Percentiles rank a stretch among this genome's conserved stretches.
These are phyloP conservation scores for Tilletia caries DNA, from an alignment of 1,284 basidiomycete species.

Conservation along the genomic window DNA sequence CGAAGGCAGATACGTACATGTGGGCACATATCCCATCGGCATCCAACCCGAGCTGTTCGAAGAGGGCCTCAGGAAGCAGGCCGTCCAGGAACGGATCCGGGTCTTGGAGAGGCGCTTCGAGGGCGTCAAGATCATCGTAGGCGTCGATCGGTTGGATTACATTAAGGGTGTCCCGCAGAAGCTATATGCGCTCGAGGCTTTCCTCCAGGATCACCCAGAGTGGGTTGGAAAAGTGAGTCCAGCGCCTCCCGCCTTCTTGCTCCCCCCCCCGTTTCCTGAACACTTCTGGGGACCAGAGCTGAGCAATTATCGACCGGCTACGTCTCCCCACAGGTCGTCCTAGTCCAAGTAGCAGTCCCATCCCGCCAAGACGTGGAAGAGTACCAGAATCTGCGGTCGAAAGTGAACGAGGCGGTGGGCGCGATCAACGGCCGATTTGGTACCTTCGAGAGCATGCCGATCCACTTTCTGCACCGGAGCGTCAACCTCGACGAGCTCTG, in stretches of 20 bases:
- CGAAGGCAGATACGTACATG: constrained; percentile 88
- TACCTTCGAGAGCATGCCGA: constrained; percentile 97
- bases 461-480: constrained; percentile 86
- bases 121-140: constrained; percentile 95
- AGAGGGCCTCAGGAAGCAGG: constrained; percentile 72
- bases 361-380: constrained; percentile 98
- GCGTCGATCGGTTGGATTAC: constrained; percentile 95
- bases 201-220: constrained; percentile 93
- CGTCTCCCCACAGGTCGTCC: constrained; percentile 67
- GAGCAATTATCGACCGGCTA: too few species aligned
- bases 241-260: neutral
- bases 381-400: constrained; percentile 93
- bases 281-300: neutral
- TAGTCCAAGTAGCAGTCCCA: constrained; percentile 94
- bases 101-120: constrained; percentile 84
- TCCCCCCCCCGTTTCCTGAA: neutral
- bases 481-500: constrained; percentile 91
- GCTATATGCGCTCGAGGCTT: constrained; percentile 90
- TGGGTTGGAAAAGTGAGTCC: constrained; percentile 86
- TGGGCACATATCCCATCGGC: constrained; percentile 97
- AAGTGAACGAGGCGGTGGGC: constrained; percentile 95
- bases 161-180: constrained; percentile 99
- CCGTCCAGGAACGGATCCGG: constrained; percentile 73
- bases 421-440: constrained; percentile 97
- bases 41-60: constrained; percentile 93